These are phyloP conservation scores for Lasiodiplodia hormozganensis DNA, from an alignment of 2,329 filamentous ascomycete genomes.

Conservation along the genomic window DNA sequence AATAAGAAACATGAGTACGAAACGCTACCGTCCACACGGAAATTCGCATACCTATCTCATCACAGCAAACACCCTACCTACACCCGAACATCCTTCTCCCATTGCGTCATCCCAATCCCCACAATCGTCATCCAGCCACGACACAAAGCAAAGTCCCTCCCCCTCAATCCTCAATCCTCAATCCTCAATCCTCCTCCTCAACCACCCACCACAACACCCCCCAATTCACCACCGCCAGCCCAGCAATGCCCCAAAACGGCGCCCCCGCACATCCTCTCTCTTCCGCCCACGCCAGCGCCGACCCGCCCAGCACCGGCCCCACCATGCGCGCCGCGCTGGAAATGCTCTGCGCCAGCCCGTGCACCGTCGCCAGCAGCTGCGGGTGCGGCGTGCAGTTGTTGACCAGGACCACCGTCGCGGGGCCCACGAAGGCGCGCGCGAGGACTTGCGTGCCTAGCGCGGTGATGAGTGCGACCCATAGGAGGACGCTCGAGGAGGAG, in stretches of 20 bases:
- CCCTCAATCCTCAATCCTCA: neutral
- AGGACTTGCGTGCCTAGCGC: slow-evolving; percentile 49
- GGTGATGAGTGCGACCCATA: neutral
- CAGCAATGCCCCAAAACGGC: neutral
- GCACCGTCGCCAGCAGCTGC: slow-evolving; percentile 61
- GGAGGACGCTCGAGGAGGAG: too few species aligned
- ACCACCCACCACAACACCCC: neutral
- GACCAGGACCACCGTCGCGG: slow-evolving; percentile 64
- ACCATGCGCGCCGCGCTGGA: slow-evolving; percentile 65
- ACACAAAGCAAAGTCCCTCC: too few species aligned
- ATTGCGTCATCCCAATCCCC: too few species aligned
- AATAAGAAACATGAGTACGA: too few species aligned
- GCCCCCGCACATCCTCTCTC: neutral
- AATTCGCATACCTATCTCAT: too few species aligned
- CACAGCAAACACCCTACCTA: too few species aligned
- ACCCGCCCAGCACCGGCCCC: slow-evolving; percentile 66
- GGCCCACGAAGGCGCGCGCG: slow-evolving; percentile 60
- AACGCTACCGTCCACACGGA: too few species aligned
- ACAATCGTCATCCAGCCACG: too few species aligned
- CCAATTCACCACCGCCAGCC: neutral
- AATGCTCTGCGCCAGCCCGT: slow-evolving; percentile 66
- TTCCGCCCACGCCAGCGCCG: slow-evolving; percentile 63
- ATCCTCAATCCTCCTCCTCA: neutral
- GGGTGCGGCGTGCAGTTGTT: slow-evolving; percentile 67
- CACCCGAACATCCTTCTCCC: too few species aligned